These are phyloP conservation scores for Blastobotrys peoriensis DNA, from an alignment of 805 yeast genomes.

Conservation along the genomic window DNA sequence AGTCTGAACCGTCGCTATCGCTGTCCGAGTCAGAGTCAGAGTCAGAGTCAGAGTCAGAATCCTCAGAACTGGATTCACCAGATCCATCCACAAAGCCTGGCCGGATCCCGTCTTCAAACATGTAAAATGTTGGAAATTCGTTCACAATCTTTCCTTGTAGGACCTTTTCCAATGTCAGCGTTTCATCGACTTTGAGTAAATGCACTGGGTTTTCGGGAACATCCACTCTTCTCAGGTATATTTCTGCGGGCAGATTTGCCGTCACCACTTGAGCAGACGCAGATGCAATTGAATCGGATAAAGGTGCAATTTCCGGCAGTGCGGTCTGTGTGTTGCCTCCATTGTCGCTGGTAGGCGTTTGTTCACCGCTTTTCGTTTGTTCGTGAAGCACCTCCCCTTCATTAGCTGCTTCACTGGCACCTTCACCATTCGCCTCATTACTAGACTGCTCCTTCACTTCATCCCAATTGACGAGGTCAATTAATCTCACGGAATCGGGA, in stretches of 20 bases:
- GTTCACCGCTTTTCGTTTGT: too few relatives aligned
- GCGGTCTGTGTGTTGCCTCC: background rate
- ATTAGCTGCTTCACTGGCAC: too few relatives aligned
- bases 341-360: too few relatives aligned
- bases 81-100: slow-evolving; percentile 8
- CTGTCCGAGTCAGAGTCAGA: slow-evolving; percentile 17
- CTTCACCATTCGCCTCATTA: background rate
- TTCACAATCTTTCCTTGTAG: slow-evolving; percentile 56
- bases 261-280: background rate
- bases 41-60: slow-evolving; percentile 2
- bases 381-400: too few relatives aligned
- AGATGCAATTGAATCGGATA: background rate
- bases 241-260: slow-evolving; percentile 4
- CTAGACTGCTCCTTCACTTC: background rate
- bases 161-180: slow-evolving; percentile 39
- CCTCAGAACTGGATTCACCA: background rate
- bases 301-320: too few relatives aligned
- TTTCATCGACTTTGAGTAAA: slow-evolving; percentile 13
- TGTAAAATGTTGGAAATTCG: slow-evolving; percentile 67
- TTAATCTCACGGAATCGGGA: background rate
- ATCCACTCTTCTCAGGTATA: slow-evolving; percentile 20
- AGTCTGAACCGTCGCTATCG: slow-evolving; percentile 22
- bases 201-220: slow-evolving; percentile 13
- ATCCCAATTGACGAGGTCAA: background rate
- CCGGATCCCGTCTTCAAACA: slow-evolving; percentile 6